phyloP scores from a whole-genome alignment of 192 early-diverging fungal genomes.

The Thamnidium elegans region DNA sequence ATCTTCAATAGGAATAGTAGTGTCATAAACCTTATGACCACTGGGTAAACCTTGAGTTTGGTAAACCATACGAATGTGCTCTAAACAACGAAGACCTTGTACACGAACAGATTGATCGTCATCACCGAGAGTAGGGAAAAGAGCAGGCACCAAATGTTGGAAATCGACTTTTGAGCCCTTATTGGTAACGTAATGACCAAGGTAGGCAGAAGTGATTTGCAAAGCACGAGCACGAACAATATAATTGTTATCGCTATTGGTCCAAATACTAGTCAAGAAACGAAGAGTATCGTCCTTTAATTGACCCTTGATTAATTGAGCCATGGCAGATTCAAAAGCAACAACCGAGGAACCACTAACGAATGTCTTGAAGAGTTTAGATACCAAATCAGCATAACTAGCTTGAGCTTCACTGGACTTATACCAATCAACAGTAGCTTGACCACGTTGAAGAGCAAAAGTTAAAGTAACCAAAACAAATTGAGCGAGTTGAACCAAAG shows the following conservation, averaged over 20 bases:
- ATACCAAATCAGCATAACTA: constrained; percentile 6
- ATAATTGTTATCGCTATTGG: constrained; percentile 11
- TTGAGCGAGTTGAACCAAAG: constrained; percentile 3
- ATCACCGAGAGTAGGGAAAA: constrained; percentile 67
- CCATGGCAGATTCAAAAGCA: constrained; percentile 39
- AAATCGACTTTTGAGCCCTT: constrained; percentile 41
- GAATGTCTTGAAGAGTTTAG: constrained; percentile 37
- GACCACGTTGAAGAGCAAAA: not conserved
- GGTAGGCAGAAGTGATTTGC: constrained; percentile 53
- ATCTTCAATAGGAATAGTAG: constrained; percentile 16
- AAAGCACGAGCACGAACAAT: constrained; percentile 50
- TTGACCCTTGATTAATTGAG: constrained; percentile 39
- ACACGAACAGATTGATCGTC: constrained; percentile 55
- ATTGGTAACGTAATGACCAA: constrained; percentile 25
- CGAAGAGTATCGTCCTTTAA: constrained; percentile 35
- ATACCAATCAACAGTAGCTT: constrained; percentile 11
- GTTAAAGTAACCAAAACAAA: not conserved
- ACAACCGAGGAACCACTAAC: constrained; percentile 33
- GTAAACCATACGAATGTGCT: constrained; percentile 41
- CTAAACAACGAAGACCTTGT: constrained; percentile 59
- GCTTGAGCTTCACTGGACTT: not conserved
- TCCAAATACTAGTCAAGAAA: constrained; percentile 47
- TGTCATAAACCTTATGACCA: constrained; percentile 27
- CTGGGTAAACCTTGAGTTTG: constrained; percentile 40
- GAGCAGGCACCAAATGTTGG: constrained; percentile 65